Percentiles rank a stretch among this genome's conserved stretches.
Evolutionary conservation across 768 basidiomycete genomes (phyloP).

Genomic region (Amanita inopinata): DNA sequence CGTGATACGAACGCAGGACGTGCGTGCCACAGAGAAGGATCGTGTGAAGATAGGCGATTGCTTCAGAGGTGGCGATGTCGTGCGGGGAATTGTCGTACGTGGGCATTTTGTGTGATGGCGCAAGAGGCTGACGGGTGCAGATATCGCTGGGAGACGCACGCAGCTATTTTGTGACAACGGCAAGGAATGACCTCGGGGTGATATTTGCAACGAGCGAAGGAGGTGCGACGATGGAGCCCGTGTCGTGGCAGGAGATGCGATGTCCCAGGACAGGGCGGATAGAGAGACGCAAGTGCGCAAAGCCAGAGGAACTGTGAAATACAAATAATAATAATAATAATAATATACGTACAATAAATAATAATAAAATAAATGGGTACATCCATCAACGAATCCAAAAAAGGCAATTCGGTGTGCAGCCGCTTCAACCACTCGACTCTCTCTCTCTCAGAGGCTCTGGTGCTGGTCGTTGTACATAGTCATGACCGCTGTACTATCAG

Average conservation of each 20-base stretch:
- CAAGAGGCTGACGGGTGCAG: constrained; percentile 26
- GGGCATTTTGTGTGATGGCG: constrained; percentile 9
- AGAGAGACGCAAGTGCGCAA: constrained; percentile 82
- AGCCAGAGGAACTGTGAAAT: constrained; percentile 60
- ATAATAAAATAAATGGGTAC: constrained; percentile 10
- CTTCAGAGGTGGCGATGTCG: constrained; percentile 87
- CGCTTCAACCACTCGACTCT: constrained; percentile 5
- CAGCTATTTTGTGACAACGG: constrained; percentile 88
- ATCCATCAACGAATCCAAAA: constrained; percentile 18
- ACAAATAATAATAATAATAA: too few relatives aligned
- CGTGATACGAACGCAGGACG: constrained; percentile 81
- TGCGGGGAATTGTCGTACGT: constrained; percentile 75
- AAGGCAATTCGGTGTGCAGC: constrained; percentile 19
- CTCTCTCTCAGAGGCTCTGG: constrained; percentile 6
- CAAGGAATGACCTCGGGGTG: constrained; percentile 83
- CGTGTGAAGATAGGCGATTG: constrained; percentile 84
- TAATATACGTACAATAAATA: too few relatives aligned
- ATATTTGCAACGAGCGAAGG: constrained; percentile 87
- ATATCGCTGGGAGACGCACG: constrained; percentile 88
- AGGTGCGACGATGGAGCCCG: constrained; percentile 67
- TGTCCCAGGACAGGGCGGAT: constrained; percentile 72
- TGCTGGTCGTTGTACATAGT: constrained; percentile 4
- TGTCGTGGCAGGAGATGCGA: constrained; percentile 89
- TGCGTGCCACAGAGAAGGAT: constrained; percentile 85
- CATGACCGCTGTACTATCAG: constrained; percentile 60